phyloP scores from a whole-genome alignment of 2,329 filamentous ascomycete species.

The Cytospora piceae region DNA sequence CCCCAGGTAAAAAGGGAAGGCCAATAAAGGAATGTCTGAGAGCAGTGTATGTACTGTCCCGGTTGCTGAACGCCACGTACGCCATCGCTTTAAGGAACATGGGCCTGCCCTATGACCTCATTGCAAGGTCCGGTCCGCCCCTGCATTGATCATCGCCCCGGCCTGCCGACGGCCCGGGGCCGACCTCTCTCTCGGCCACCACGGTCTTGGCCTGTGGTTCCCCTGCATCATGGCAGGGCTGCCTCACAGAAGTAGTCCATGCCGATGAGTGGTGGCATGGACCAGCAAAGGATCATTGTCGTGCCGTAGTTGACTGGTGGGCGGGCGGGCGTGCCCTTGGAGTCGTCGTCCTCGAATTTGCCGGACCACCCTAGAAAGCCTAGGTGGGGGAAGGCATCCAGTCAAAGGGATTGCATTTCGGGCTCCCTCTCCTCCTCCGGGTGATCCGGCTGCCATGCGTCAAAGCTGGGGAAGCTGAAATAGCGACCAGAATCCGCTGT shows the following conservation, averaged over 20 bases:
- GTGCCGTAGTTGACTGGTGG: slow-evolving; percentile 10
- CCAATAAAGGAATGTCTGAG: slow-evolving; percentile 13
- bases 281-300: slow-evolving; percentile 5
- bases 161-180: slow-evolving; percentile 18
- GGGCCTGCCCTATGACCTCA: slow-evolving; percentile 29
- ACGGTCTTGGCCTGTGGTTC: neutral
- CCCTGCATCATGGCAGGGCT: neutral
- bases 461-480: slow-evolving; percentile 75
- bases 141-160: slow-evolving; percentile 17
- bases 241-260: neutral
- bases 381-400: slow-evolving; percentile 7
- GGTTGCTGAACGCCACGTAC: slow-evolving; percentile 18
- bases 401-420: slow-evolving; percentile 39
- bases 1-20: neutral
- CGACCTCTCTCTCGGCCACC: neutral
- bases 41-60: slow-evolving; percentile 18
- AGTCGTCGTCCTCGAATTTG: slow-evolving; percentile 19
- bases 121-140: slow-evolving; percentile 20
- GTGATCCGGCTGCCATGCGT: slow-evolving; percentile 62
- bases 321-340: slow-evolving; percentile 12
- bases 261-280: slow-evolving; percentile 1
- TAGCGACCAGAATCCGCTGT: slow-evolving; percentile 56
- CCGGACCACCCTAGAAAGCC: slow-evolving; percentile 13
- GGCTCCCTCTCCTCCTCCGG: slow-evolving; percentile 46
- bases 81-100: slow-evolving; percentile 25